Conservation (phyloP, 345 rosid genomes). For the Populus euphratica region DNA sequence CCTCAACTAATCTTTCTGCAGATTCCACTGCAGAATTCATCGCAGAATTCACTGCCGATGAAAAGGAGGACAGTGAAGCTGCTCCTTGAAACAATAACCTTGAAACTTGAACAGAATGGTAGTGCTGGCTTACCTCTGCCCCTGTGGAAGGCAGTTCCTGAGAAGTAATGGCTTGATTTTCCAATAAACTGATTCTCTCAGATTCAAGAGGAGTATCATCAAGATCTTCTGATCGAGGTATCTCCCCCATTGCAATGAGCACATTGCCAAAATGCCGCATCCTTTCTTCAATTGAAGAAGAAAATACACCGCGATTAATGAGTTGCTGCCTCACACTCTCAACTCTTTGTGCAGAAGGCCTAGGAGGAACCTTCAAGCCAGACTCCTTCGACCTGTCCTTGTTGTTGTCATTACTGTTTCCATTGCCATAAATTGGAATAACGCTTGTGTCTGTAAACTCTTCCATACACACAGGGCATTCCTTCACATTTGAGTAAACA, state of each 20-base stretch:
- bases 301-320: conserved; percentile 24
- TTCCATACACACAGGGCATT: conserved; percentile 41
- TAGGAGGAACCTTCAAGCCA: conserved; percentile 42
- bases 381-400: conserved; percentile 34
- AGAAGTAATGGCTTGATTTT: background rate
- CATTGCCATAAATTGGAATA: conserved; percentile 59
- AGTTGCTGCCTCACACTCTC: conserved; percentile 51
- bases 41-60: conserved; percentile 34
- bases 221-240: conserved; percentile 24
- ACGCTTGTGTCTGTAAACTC: conserved; percentile 44
- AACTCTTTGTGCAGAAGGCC: conserved; percentile 53
- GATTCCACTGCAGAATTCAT: conserved; percentile 32
- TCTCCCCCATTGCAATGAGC: conserved; percentile 30
- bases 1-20: conserved; percentile 31
- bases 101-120: conserved; percentile 26
- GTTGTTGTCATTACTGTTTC: conserved; percentile 13
- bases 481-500: conserved; percentile 18
- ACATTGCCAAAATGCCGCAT: conserved; percentile 35
- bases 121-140: conserved; percentile 10
- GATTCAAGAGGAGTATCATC: conserved; percentile 15
- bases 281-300: conserved; percentile 33
- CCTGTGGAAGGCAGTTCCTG: conserved; percentile 2
- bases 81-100: conserved; percentile 26
- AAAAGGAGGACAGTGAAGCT: conserved; percentile 32
- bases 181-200: conserved; percentile 18